Evolutionary conservation across 441 rosid species (phyloP).

Genomic region (Bocquillonia castaneifolia): DNA sequence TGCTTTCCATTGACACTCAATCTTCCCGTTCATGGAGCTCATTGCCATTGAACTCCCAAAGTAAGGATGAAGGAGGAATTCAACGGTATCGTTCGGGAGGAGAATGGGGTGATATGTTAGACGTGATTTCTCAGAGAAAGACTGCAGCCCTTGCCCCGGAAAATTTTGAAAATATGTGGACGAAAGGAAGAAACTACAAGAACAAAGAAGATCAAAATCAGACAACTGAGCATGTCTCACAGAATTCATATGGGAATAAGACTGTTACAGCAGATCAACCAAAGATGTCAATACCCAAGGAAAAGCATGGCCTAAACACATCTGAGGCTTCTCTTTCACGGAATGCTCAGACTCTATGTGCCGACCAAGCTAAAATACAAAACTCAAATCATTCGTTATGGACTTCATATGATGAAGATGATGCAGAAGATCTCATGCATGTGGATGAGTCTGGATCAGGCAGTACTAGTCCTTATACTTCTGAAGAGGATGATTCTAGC

Average conservation of each 20-base stretch:
- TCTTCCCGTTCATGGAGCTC: conserved; percentile 76
- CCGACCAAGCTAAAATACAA: conserved; percentile 28
- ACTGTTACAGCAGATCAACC: conserved; percentile 32
- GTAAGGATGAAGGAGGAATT: conserved; percentile 42
- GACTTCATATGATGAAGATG: conserved; percentile 44
- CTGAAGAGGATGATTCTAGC: conserved; percentile 79
- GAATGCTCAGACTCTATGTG: conserved; percentile 27
- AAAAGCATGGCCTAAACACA: conserved; percentile 29
- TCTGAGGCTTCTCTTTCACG: conserved; percentile 25
- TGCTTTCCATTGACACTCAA: conserved; percentile 78
- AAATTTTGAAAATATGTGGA: conserved; percentile 95
- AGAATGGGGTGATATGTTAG: conserved; percentile 83
- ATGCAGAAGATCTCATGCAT: conserved; percentile 34
- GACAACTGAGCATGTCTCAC: conserved; percentile 43
- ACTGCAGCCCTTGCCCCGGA: conserved; percentile 91
- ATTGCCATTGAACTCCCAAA: conserved; percentile 46
- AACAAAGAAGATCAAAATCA: conserved; percentile 52
- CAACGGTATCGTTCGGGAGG: conserved; percentile 51
- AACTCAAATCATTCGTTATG: conserved; percentile 36
- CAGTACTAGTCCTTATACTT: conserved; percentile 61
- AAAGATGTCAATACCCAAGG: conserved; percentile 34
- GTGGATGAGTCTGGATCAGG: conserved; percentile 45
- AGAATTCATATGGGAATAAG: conserved; percentile 37
- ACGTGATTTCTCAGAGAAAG: conserved; percentile 77
- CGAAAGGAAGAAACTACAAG: conserved; percentile 88